phyloP scores from a whole-genome alignment of 2,329 filamentous ascomycete genomes.

The Ilyonectria destructans region DNA sequence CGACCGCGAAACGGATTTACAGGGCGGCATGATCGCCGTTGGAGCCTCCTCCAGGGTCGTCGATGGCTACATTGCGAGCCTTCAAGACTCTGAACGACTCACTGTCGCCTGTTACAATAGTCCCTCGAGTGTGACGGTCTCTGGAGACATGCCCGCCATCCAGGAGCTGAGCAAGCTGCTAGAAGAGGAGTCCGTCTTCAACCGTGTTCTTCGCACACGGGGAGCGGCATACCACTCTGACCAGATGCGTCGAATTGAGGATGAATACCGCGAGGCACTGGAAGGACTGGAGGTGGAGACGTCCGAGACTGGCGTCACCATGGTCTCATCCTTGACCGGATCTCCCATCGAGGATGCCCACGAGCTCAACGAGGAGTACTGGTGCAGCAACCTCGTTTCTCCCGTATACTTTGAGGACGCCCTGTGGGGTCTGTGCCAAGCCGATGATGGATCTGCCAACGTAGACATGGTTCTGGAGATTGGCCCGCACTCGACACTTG shows the following conservation, averaged over 20 bases:
- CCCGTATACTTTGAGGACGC: conserved; percentile 27
- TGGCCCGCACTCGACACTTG: conserved; percentile 65
- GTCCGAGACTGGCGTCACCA: conserved; percentile 4
- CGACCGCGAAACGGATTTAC: conserved; percentile 19
- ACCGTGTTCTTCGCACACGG: conserved; percentile 39
- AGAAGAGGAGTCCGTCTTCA: conserved; percentile 49
- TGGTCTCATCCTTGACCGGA: conserved; percentile 27
- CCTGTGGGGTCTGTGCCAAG: conserved; percentile 14
- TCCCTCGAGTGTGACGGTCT: conserved; percentile 50
- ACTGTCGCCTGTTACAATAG: conserved; percentile 51
- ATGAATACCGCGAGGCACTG: conserved; percentile 20
- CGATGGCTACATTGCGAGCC: conserved; percentile 25
- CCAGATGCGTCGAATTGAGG: conserved; percentile 29
- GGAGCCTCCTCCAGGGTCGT: conserved; percentile 37
- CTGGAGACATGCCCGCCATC: conserved; percentile 49
- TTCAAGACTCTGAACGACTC: conserved; percentile 21
- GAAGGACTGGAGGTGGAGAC: conserved; percentile 9
- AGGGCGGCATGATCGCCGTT: conserved; percentile 54
- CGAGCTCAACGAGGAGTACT: conserved; percentile 25
- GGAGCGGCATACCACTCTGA: conserved; percentile 33
- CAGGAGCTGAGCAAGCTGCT: conserved; percentile 43
- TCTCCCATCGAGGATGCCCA: conserved; percentile 21
- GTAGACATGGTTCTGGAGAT: conserved; percentile 53
- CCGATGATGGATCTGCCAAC: conserved; percentile 14
- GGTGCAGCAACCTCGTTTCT: conserved; percentile 21